Evolutionary conservation across 257 asterid species (phyloP).

Genomic region (Cruciata laevipes): DNA sequence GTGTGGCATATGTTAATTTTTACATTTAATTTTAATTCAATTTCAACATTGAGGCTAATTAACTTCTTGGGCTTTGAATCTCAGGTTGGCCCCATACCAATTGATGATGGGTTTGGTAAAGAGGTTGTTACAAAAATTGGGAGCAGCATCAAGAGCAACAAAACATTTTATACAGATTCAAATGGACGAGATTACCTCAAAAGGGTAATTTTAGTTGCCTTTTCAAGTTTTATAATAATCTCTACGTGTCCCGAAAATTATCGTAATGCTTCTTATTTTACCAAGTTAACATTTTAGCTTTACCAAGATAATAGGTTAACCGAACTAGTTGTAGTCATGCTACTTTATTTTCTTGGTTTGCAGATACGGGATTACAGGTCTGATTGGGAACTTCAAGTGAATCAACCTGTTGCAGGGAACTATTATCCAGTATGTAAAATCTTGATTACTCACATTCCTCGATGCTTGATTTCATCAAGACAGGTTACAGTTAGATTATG

Average conservation of each 20-base stretch:
- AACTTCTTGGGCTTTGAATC: neutral
- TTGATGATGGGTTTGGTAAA: conserved; percentile 73
- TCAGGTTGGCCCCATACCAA: conserved; percentile 95
- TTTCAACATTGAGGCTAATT: neutral
- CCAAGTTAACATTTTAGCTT: neutral
- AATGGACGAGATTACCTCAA: conserved; percentile 90
- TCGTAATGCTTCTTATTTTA: neutral
- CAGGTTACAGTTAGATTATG: neutral
- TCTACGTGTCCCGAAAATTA: neutral
- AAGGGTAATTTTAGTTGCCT: conserved; percentile 35
- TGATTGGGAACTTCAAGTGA: conserved; percentile 91
- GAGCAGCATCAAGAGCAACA: conserved; percentile 55
- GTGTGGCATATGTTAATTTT: conserved; percentile 19
- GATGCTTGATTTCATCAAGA: neutral
- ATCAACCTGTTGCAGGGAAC: conserved; percentile 89
- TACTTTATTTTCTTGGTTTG: conserved; percentile 15
- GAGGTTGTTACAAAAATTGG: conserved; percentile 71
- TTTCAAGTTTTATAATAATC: neutral
- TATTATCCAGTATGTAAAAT: conserved; percentile 72
- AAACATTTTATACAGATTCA: conserved; percentile 81
- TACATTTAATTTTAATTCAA: neutral
- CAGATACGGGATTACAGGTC: conserved; percentile 78
- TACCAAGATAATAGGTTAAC: neutral
- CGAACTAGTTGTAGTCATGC: neutral
- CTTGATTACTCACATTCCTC: neutral